Evolutionary conservation across 108 stramenopile genomes (phyloP).

Genomic region (Craspedostauros australis): DNA sequence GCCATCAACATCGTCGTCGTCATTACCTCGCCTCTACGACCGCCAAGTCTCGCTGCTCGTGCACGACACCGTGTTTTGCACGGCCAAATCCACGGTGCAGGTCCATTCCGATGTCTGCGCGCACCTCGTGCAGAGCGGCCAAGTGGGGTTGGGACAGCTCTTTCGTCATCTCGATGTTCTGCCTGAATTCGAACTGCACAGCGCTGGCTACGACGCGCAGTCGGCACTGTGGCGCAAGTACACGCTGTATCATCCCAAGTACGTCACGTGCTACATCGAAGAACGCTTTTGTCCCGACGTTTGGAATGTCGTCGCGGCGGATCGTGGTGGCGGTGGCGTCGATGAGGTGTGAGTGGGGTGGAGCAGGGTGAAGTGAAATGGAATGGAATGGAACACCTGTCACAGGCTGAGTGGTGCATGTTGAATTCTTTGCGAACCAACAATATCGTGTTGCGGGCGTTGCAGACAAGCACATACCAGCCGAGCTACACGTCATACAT

Average conservation of each 20-base stretch:
- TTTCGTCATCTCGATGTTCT: slow-evolving; percentile 72
- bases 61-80: slow-evolving; percentile 48
- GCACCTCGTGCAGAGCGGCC: slow-evolving; percentile 56
- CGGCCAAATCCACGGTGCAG: slow-evolving; percentile 53
- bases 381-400: too few species aligned
- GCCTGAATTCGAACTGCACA: slow-evolving; percentile 59
- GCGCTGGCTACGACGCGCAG: slow-evolving; percentile 36
- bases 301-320: too few species aligned
- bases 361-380: too few species aligned
- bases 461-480: too few species aligned
- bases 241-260: slow-evolving; percentile 19
- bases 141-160: slow-evolving; percentile 71
- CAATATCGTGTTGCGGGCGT: too few species aligned
- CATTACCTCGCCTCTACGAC: slow-evolving; percentile 11
- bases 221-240: slow-evolving; percentile 45
- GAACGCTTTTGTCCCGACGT: slow-evolving; percentile 27
- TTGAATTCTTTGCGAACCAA: too few species aligned
- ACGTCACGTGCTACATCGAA: slow-evolving; percentile 27
- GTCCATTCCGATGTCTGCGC: slow-evolving; percentile 42
- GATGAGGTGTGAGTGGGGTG: too few species aligned
- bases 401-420: too few species aligned
- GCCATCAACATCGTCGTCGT: slow-evolving; percentile 3
- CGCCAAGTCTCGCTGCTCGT: slow-evolving; percentile 15
- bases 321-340: too few species aligned
- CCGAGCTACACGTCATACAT: too few species aligned